Percentiles rank a stretch among this genome's conserved stretches.
phyloP scores from a whole-genome alignment of 257 asterid species.

The Ballota nigra region DNA sequence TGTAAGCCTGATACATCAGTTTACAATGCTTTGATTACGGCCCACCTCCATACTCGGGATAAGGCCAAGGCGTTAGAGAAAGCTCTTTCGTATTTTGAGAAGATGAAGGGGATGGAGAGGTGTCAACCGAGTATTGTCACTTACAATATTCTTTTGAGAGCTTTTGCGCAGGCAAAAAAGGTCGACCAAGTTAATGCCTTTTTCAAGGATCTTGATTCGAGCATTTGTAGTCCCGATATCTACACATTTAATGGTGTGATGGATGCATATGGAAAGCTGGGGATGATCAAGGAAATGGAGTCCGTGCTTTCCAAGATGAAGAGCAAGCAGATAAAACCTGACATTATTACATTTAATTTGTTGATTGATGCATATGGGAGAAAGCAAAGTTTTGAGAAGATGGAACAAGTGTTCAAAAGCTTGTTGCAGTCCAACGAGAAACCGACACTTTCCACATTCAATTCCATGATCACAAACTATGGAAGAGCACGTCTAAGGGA shows the following conservation, averaged over 20 bases:
- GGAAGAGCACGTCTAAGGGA: constrained; percentile 90
- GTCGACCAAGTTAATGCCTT: constrained; percentile 65
- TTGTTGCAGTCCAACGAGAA: constrained; percentile 72
- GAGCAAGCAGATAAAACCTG: constrained; percentile 75
- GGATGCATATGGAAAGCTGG: constrained; percentile 95
- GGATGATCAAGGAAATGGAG: constrained; percentile 93
- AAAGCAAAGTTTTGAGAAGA: constrained; percentile 87
- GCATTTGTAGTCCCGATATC: constrained; percentile 66
- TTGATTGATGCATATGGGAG: constrained; percentile 87
- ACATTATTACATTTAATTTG: constrained; percentile 72
- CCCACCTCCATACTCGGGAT: constrained; percentile 87
- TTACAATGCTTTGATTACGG: constrained; percentile 83
- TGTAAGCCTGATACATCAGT: constrained; percentile 93
- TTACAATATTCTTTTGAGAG: constrained; percentile 86
- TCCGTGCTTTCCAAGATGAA: constrained; percentile 67
- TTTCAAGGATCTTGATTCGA: constrained; percentile 73
- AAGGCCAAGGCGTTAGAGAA: constrained; percentile 77
- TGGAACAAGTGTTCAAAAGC: constrained; percentile 92
- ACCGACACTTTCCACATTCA: constrained; percentile 80
- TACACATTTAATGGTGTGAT: constrained; percentile 89
- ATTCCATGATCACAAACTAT: constrained; percentile 92
- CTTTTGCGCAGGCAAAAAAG: constrained; percentile 74
- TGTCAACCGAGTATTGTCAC: constrained; percentile 80
- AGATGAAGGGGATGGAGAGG: constrained; percentile 88
- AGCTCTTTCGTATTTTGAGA: constrained; percentile 73